Evolutionary conservation across 2,329 filamentous ascomycete genomes (phyloP), one percentile per base, ranked within the genome.

Genomic region (Hypomyces perniciosus): DNA sequence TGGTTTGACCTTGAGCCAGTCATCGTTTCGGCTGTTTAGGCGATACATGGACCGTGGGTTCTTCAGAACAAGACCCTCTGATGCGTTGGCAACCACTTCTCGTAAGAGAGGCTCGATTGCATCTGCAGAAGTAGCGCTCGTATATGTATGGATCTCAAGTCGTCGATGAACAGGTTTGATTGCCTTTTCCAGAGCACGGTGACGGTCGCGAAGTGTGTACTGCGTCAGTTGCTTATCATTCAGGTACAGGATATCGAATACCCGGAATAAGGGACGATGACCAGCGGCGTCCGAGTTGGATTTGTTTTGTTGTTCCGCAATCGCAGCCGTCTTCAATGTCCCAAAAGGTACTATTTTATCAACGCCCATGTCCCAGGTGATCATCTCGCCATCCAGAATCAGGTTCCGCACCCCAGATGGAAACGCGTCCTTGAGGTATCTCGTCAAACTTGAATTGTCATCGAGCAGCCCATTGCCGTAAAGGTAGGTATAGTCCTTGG

Each of bases 1-100:
- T 1, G 93, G 93, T 62, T 99, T 99, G 7, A 99, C 91, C 66
- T 99, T 99, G 71, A 96, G 86, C 93, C 93, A 99, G 68, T 96
- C 89, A 60, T 95, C 88, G 61, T 95, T 93, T 44, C 93, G 86
- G 58, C 89, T 88, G 62, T 95, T 96, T 8, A 97, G 77, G 6
- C 83, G 79, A 65, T 99, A 99, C 62, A 82, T 79, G 0, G 91
- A 95, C 5, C 86, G 79, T 6, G 93, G 93, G 56, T 96, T 97
- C 72, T 99, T 99, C 47, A 97, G 72, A 0, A 99, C 90, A 1
- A 97, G 75, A 2, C 93, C 93, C 67, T 97, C 93, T 0, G 88
- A 92, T 0, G 88, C 83, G 56, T 92, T 86, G 2, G 88, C 89
- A 7, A 99, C 85, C 2, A 97, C 88, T 55, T 86, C 83, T 12